phyloP scores from a whole-genome alignment of 2,329 filamentous ascomycete genomes.

The Arthrobotrys megalospora region DNA sequence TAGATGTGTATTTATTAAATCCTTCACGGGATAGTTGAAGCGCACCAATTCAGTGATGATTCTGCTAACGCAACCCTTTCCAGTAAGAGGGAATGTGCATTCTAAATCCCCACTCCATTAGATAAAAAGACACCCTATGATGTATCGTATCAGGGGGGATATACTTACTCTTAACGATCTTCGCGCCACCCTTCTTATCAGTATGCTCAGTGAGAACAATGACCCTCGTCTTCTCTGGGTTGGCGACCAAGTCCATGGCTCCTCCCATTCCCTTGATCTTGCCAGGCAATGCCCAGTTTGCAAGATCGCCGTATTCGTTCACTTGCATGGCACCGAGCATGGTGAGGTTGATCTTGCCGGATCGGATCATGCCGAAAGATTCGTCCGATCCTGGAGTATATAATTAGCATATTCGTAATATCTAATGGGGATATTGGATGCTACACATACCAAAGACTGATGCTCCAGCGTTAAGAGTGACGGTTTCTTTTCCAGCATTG shows the following conservation, averaged over 20 bases:
- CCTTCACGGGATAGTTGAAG: constrained; percentile 69
- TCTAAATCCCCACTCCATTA: constrained; percentile 64
- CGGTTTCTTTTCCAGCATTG: constrained; percentile 90
- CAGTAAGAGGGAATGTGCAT: constrained; percentile 77
- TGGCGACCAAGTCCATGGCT: constrained; percentile 81
- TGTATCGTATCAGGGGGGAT: background rate
- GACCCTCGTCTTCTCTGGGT: constrained; percentile 80
- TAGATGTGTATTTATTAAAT: constrained; percentile 1
- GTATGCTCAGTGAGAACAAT: constrained; percentile 80
- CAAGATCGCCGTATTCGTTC: constrained; percentile 81
- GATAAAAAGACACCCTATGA: background rate
- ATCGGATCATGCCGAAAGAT: constrained; percentile 89
- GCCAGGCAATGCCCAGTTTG: constrained; percentile 91
- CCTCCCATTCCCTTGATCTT: constrained; percentile 92
- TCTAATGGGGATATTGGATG: background rate
- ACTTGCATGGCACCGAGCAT: constrained; percentile 88
- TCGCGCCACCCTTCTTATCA: constrained; percentile 77
- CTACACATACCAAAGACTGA: constrained; percentile 74
- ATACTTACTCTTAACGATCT: constrained; percentile 73
- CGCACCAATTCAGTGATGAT: constrained; percentile 78
- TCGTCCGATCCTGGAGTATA: constrained; percentile 74
- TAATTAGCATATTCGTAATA: background rate
- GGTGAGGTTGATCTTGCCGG: constrained; percentile 85
- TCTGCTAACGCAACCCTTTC: constrained; percentile 77
- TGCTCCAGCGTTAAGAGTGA: constrained; percentile 82